Percentiles rank a stretch among this genome's conserved stretches.
Evolutionary conservation across 192 early-diverging fungal species (phyloP).

Genomic region (Backusella morwellensis): DNA sequence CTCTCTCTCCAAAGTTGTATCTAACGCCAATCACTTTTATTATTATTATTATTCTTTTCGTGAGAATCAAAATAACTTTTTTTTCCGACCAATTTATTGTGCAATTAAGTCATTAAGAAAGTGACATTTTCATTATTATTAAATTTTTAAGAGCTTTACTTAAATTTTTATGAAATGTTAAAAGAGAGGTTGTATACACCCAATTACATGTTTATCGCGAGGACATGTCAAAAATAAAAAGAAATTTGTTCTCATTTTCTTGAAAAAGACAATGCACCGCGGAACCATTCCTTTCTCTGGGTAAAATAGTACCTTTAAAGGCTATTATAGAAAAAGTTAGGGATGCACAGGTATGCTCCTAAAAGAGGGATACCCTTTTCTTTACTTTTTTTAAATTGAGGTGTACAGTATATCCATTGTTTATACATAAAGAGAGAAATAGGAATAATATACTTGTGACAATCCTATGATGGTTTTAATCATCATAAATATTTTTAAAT

Average conservation of each 20-base stretch:
- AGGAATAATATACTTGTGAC: background rate
- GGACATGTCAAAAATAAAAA: background rate
- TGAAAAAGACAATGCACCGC: no score
- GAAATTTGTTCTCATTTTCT: background rate
- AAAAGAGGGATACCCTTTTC: background rate
- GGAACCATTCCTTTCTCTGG: background rate
- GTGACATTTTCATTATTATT: background rate
- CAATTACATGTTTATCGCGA: background rate
- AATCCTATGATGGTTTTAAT: background rate
- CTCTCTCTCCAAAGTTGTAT: background rate
- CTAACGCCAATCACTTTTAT: background rate
- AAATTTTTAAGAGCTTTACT: background rate
- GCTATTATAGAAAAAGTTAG: background rate
- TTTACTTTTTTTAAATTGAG: background rate
- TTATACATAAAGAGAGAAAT: background rate
- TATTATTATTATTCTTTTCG: background rate
- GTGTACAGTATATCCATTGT: background rate
- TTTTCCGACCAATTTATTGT: background rate
- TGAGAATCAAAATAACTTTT: conserved; percentile 5
- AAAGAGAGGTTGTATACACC: background rate
- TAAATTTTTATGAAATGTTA: background rate
- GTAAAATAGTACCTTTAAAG: background rate
- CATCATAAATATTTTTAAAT: background rate
- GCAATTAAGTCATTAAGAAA: background rate
- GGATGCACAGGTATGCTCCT: background rate